These are phyloP conservation scores for Aspergillus ustus DNA, from an alignment of 2,329 filamentous ascomycete species.

Conservation along the genomic window DNA sequence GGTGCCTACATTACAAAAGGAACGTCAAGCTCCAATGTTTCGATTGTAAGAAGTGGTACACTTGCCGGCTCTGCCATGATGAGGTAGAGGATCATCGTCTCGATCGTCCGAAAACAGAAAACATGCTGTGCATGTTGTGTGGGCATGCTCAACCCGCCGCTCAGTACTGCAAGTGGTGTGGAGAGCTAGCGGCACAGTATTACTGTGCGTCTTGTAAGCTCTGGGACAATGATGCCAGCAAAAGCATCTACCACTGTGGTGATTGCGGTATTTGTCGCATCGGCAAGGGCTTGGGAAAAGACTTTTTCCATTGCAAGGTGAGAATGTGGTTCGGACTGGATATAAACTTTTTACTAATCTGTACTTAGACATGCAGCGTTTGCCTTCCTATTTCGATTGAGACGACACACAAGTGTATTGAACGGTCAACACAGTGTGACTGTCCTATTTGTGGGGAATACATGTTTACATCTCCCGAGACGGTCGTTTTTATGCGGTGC, in stretches of 20 bases:
- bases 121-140: constrained; percentile 98
- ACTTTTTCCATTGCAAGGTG: constrained; percentile 98
- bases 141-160: constrained; percentile 80
- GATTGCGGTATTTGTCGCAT: constrained; percentile 96
- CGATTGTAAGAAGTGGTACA: constrained; percentile 88
- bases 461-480: constrained; percentile 87
- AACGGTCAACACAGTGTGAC: constrained; percentile 90
- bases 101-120: constrained; percentile 79
- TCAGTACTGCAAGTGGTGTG: constrained; percentile 78
- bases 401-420: constrained; percentile 88
- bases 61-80: constrained; percentile 94
- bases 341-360: constrained; percentile 21
- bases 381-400: constrained; percentile 90
- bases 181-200: constrained; percentile 78
- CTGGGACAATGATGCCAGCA: constrained; percentile 91
- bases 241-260: constrained; percentile 92
- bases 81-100: constrained; percentile 77
- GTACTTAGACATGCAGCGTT: constrained; percentile 78
- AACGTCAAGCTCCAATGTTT: constrained; percentile 96
- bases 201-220: constrained; percentile 95
- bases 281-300: constrained; percentile 88
- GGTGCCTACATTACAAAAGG: constrained; percentile 90
- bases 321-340: constrained; percentile 23
- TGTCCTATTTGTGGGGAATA: constrained; percentile 97
- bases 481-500: constrained; percentile 92